These are phyloP conservation scores for Cordyceps fumosorosea DNA, from an alignment of 2,329 filamentous ascomycete genomes.

Conservation along the genomic window DNA sequence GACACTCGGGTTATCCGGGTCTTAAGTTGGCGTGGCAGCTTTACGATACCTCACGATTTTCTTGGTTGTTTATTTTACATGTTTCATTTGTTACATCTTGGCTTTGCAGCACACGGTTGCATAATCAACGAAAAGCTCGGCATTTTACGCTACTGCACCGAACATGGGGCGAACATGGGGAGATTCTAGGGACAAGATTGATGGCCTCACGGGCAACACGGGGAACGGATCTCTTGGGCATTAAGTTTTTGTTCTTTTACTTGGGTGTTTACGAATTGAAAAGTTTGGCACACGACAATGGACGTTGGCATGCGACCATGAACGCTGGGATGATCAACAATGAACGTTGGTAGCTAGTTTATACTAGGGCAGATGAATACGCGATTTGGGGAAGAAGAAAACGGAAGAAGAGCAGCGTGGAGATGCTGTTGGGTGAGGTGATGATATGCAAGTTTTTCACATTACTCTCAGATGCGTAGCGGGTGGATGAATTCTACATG, in stretches of 20 bases:
- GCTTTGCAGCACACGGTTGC: constrained; percentile 7
- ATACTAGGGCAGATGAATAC: constrained; percentile 7
- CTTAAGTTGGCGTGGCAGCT: constrained; percentile 34
- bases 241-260: constrained; percentile 7
- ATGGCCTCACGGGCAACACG: constrained; percentile 5
- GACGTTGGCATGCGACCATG: constrained; percentile 6
- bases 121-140: constrained; percentile 10
- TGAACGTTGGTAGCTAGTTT: constrained; percentile 1
- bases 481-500: background rate
- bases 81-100: constrained; percentile 15
- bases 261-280: constrained; percentile 10
- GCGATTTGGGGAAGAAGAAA: background rate
- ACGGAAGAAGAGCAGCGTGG: background rate
- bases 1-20: constrained; percentile 17
- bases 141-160: constrained; percentile 5
- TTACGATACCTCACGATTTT: constrained; percentile 36
- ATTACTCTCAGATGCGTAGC: background rate
- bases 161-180: background rate
- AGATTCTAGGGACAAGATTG: constrained; percentile 9
- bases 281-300: constrained; percentile 10
- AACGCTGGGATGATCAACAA: background rate
- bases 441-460: background rate
- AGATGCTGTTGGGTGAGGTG: background rate
- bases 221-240: constrained; percentile 8
- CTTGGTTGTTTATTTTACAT: constrained; percentile 21